Percentiles rank a stretch among this genome's conserved stretches.
Conservation (phyloP, 441 rosid genomes). For the Daphne laureola region DNA sequence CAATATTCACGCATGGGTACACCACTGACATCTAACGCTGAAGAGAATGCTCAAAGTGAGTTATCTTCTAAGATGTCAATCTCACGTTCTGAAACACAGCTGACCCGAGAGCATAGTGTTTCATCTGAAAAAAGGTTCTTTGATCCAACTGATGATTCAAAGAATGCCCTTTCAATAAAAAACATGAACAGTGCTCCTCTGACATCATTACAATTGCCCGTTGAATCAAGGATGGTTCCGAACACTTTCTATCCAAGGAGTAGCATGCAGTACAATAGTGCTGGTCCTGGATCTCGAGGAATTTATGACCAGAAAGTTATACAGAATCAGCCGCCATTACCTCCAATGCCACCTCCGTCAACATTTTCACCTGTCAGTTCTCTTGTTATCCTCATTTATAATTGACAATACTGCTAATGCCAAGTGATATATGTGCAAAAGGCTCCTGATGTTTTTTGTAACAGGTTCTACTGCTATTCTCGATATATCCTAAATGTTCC, state of each 20-base stretch:
- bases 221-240: conserved; percentile 57
- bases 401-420: conserved; percentile 29
- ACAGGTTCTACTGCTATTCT: not conserved
- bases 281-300: conserved; percentile 53
- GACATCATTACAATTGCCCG: conserved; percentile 34
- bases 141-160: conserved; percentile 66
- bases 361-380: conserved; percentile 40
- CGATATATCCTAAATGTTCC: conserved; percentile 4
- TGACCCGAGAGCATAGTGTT: conserved; percentile 77
- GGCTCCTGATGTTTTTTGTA: not conserved
- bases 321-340: conserved; percentile 85
- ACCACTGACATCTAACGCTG: conserved; percentile 55
- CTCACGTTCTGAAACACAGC: conserved; percentile 60
- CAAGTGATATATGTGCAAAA: not conserved
- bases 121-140: conserved; percentile 71
- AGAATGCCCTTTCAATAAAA: conserved; percentile 40
- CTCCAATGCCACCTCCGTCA: conserved; percentile 83
- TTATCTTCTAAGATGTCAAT: conserved; percentile 88
- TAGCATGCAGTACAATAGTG: conserved; percentile 48
- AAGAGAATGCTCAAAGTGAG: conserved; percentile 76
- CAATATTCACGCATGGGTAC: conserved; percentile 68
- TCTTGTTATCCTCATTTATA: conserved; percentile 37
- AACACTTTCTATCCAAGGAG: conserved; percentile 61
- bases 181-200: conserved; percentile 29
- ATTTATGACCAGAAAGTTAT: conserved; percentile 58